Conservation (phyloP, 306 rosid genomes). For the Abrus pulchellus region DNA sequence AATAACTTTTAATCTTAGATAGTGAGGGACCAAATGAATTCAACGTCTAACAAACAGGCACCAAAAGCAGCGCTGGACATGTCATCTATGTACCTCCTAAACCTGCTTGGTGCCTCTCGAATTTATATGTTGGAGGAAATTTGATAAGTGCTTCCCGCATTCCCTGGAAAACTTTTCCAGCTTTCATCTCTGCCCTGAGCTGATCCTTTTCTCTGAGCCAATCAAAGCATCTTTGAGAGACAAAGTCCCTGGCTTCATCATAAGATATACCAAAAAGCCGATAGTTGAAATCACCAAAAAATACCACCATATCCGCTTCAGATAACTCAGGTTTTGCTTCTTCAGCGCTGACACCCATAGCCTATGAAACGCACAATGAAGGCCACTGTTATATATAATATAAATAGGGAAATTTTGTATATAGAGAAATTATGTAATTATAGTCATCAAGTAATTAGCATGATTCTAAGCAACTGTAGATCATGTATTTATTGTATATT, state of each 20-base stretch:
- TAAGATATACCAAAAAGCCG: constrained; percentile 97
- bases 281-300: constrained; percentile 94
- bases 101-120: constrained; percentile 90
- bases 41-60: not conserved
- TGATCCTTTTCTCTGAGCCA: constrained; percentile 99
- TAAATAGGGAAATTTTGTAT: no score
- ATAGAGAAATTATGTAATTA: no score
- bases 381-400: not conserved
- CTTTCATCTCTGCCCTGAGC: constrained; percentile 96
- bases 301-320: constrained; percentile 95
- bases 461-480: no score
- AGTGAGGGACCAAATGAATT: constrained; percentile 39
- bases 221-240: constrained; percentile 99
- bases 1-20: constrained; percentile 22
- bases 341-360: constrained; percentile 67
- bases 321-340: constrained; percentile 92
- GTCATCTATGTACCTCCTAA: constrained; percentile 73
- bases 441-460: no score
- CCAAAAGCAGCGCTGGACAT: constrained; percentile 31
- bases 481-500: no score
- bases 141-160: constrained; percentile 95
- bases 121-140: constrained; percentile 99
- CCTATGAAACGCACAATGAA: constrained; percentile 57
- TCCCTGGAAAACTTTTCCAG: constrained; percentile 98
- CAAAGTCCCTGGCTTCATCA: constrained; percentile 98